Evolutionary conservation across 148 eudicot genomes (phyloP), one percentile per base, ranked within the genome.

Genomic region (Polygonum aviculare): DNA sequence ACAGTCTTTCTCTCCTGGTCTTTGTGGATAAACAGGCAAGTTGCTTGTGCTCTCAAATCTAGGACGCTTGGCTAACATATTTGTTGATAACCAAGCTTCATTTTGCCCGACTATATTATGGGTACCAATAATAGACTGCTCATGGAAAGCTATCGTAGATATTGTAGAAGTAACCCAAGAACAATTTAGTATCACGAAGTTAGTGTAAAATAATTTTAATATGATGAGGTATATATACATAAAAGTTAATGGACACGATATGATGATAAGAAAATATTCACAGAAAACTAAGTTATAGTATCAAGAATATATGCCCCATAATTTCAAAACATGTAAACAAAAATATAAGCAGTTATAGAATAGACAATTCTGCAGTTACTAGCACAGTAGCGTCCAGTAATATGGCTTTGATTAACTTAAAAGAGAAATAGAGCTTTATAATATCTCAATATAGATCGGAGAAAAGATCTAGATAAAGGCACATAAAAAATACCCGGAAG

Each of bases 1-100:
- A 87, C 99, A 95, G 73, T 91, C 96, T 86, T 87, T 91, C 87
- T 95, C 97, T 83, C 97, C 99, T 12, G 97, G 99, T 87, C 99
- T 93, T 88, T 95, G 97, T 22, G 99, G 99, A 86, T 92, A 93
- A 69, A 88, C 76, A 78, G 97, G 88, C 87, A 92, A 89, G 88
- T 79, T 79, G 96, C 89, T 87, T 81, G 93, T 75, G 85, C 81
- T 91, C 86, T 92, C 92, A 83, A 89, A 89, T 86, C 92, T 92
- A 86, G 93, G 89, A 81, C 99, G 97, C 93, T 95, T 95, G 87
- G 89, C 86, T 86, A 92, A 84, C 84, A 90, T 81, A 82, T 89
- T 84, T 57, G 91, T 77, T 80, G 96, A 75, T 85, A 78, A 93
- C 99, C 99, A 95, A 88, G 90, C 93, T 80, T 95, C 93, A 89